These are phyloP conservation scores for Madurella fahalii DNA, from an alignment of 2,329 filamentous ascomycete species.

Conservation along the genomic window DNA sequence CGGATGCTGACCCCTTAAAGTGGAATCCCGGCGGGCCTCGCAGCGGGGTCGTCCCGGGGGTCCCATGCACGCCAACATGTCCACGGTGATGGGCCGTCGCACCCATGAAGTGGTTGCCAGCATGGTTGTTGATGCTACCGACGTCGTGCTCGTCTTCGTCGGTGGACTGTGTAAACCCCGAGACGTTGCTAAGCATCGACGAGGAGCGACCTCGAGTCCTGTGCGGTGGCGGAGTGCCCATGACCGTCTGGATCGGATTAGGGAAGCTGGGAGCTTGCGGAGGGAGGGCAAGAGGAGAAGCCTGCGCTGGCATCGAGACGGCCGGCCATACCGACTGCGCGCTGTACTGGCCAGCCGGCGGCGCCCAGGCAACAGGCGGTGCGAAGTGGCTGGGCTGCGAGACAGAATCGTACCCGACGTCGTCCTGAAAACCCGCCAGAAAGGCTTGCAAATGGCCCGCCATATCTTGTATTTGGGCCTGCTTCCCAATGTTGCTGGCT, in stretches of 20 bases:
- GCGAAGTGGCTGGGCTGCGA: conserved; percentile 22
- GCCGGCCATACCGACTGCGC: conserved; percentile 37
- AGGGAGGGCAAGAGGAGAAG: conserved; percentile 23
- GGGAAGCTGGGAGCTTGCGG: conserved; percentile 19
- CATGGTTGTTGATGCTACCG: conserved; percentile 25
- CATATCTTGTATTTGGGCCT: conserved; percentile 36
- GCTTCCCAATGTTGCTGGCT: conserved; percentile 36
- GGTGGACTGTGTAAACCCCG: conserved; percentile 62
- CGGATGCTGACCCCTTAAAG: conserved; percentile 27
- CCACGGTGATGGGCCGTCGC: conserved; percentile 14
- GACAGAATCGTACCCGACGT: conserved; percentile 35
- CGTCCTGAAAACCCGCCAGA: conserved; percentile 40
- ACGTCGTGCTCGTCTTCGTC: conserved; percentile 44
- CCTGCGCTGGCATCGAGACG: conserved; percentile 32
- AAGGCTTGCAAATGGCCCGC: conserved; percentile 38
- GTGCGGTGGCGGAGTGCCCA: conserved; percentile 21
- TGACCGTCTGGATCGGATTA: conserved; percentile 15
- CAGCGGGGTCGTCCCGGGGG: conserved; percentile 13
- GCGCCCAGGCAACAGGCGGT: conserved; percentile 17
- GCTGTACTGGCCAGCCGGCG: conserved; percentile 34
- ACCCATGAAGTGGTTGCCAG: conserved; percentile 10
- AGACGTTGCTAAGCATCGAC: conserved; percentile 64
- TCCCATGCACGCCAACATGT: conserved; percentile 10
- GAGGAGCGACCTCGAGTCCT: conserved; percentile 57
- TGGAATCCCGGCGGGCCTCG: conserved; percentile 24